Evolutionary conservation across 192 early-diverging fungal species (phyloP), one percentile per base, ranked within the genome.

Genomic region (Podila verticillata): DNA sequence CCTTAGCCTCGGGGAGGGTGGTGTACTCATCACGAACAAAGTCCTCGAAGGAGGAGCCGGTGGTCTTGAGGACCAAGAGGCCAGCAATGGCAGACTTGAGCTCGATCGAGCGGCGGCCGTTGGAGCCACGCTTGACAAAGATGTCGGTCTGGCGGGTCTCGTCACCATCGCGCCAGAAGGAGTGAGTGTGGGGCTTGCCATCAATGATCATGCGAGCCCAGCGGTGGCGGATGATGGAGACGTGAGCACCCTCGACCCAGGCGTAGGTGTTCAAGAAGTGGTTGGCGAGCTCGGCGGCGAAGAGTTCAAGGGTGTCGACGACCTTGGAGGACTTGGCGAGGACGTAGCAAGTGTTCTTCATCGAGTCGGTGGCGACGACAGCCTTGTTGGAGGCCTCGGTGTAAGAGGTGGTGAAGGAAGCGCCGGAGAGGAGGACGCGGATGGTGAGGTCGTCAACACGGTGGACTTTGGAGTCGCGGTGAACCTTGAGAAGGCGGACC

Each of bases 21-120:
- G 93, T 89, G 82, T 90, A 90, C 71, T 93, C 86, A 66, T 93
- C 92, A 64, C 86, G 85, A 74, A 90, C 87, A 78, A 92, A 95
- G 47, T 89, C 87, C 48, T 87, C 84, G 80, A 95, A 95, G 63
- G 92, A 84, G 20, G 94, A 95, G 61, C 92, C 92, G 30, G 94
- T 95, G 49, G 94, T 93, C 87, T 95, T 95, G 61, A 95, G 88
- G 34, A 95, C 91, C 60, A 91, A 81, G n/a, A 95, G 74, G 29
- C 91, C 90, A 61, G 84, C 84, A 63, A 95, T 86, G 12, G 93
- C 93, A 36, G 93, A 94, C 65, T 83, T 86, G 66, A 93, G 77
- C 29, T 65, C 66, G 15, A 88, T 82, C 19, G 60, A 48, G 48
- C 60, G 64, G 31, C 57, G 57, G 5, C 64, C 61, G 54, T 70